phyloP scores from a whole-genome alignment of 2,329 filamentous ascomycete species.

The Corinectria fuckeliana region DNA sequence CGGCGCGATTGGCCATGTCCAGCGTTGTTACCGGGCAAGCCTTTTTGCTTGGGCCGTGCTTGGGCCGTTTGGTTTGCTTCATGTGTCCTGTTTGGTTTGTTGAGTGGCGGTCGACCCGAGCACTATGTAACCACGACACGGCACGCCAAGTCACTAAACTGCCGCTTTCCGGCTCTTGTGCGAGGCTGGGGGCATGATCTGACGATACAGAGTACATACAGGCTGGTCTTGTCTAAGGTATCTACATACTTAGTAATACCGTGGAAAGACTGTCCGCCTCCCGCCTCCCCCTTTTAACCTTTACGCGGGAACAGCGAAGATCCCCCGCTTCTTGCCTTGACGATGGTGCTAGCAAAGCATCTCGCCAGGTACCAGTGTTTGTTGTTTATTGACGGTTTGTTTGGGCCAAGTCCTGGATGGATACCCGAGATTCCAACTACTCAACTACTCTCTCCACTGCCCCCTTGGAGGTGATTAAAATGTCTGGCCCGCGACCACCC shows the following conservation, averaged over 20 bases:
- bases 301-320: slow-evolving; percentile 19
- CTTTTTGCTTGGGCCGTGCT: background rate
- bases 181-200: background rate
- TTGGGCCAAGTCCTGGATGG: slow-evolving; percentile 8
- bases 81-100: slow-evolving; percentile 2
- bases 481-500: slow-evolving; percentile 33
- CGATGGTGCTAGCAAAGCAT: slow-evolving; percentile 9
- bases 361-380: slow-evolving; percentile 16
- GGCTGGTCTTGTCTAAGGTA: too few species aligned
- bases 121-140: slow-evolving; percentile 12
- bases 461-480: slow-evolving; percentile 27
- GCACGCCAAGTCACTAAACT: background rate
- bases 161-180: slow-evolving; percentile 8
- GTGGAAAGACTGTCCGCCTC: background rate
- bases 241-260: too few species aligned
- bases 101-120: slow-evolving; percentile 1
- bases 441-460: slow-evolving; percentile 28
- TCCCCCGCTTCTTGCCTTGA: slow-evolving; percentile 14
- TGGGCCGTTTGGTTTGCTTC: background rate
- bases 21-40: background rate
- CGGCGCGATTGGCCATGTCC: slow-evolving; percentile 2
- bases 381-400: slow-evolving; percentile 24
- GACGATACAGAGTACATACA: background rate
- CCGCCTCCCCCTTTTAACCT: background rate
- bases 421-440: slow-evolving; percentile 30